A percentile compares a stretch with the other conserved stretches of the same genome.
Evolutionary conservation across 1,284 basidiomycete genomes (phyloP).

Genomic region (Termitomyces sp.): DNA sequence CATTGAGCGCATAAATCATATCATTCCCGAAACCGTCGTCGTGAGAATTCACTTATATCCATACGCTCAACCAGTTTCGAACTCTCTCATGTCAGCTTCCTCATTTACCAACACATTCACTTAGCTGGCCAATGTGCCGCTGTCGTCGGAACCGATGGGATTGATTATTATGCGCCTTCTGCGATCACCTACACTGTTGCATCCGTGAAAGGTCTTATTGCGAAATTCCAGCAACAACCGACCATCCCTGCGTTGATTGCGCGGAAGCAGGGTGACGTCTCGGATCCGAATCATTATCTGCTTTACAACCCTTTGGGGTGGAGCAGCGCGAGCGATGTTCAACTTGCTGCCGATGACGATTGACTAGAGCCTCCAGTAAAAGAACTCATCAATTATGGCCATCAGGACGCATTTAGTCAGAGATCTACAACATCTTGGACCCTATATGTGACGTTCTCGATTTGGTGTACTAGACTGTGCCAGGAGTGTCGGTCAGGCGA

Average conservation of each 20-base stretch:
- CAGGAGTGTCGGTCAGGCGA: constrained; percentile 48
- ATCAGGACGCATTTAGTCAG: constrained; percentile 44
- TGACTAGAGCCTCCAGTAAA: constrained; percentile 45
- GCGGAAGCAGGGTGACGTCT: constrained; percentile 29
- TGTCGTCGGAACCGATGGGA: constrained; percentile 45
- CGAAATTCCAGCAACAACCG: constrained; percentile 45
- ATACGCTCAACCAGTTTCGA: not conserved
- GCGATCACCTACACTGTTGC: constrained; percentile 3
- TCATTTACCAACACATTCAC: constrained; percentile 47
- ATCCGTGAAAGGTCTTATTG: constrained; percentile 18
- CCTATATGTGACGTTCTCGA: not conserved
- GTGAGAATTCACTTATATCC: constrained; percentile 10
- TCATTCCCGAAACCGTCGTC: constrained; percentile 28
- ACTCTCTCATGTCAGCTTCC: constrained; percentile 37
- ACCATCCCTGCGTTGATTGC: constrained; percentile 27
- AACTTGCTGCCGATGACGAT: constrained; percentile 38
- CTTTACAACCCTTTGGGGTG: constrained; percentile 51
- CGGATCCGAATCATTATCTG: constrained; percentile 40
- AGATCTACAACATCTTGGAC: constrained; percentile 25
- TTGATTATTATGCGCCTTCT: constrained; percentile 32
- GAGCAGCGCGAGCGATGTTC: constrained; percentile 41
- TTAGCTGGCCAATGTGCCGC: constrained; percentile 46
- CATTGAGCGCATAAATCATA: constrained; percentile 40
- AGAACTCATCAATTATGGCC: constrained; percentile 45
- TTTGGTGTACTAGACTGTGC: constrained; percentile 36